These are phyloP conservation scores for Solanum bulbocastanum DNA, from an alignment of 257 asterid species.

Conservation along the genomic window DNA sequence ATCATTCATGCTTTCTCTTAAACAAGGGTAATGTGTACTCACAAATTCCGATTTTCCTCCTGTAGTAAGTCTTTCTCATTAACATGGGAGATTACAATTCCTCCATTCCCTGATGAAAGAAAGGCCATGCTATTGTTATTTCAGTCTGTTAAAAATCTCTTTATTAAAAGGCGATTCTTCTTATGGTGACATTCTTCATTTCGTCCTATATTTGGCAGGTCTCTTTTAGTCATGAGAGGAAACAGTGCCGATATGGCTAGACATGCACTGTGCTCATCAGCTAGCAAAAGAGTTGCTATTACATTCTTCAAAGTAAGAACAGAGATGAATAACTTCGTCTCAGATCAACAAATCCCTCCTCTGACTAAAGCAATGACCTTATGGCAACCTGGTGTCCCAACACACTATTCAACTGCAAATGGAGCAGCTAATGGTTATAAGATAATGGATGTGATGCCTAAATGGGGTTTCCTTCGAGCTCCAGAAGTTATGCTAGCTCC, in stretches of 20 bases:
- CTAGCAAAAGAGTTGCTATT: constrained; percentile 67
- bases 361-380: constrained; percentile 43
- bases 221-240: constrained; percentile 87
- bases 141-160: neutral
- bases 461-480: constrained; percentile 37
- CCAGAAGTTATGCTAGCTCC: constrained; percentile 37
- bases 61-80: neutral
- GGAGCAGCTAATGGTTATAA: constrained; percentile 6
- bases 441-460: constrained; percentile 20
- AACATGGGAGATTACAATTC: neutral
- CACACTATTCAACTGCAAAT: constrained; percentile 30
- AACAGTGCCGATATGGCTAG: constrained; percentile 82
- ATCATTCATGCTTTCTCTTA: constrained; percentile 66
- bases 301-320: constrained; percentile 71
- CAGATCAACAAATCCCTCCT: constrained; percentile 20
- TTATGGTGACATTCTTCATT: neutral
- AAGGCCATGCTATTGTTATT: neutral
- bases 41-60: neutral
- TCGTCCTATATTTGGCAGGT: constrained; percentile 30
- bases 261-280: constrained; percentile 87
- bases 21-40: constrained; percentile 62
- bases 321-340: constrained; percentile 19
- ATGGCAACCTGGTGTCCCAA: constrained; percentile 67
- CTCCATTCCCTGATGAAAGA: neutral
- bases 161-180: neutral